Base-by-base conservation (phyloP, 768 basidiomycete species). In the Lanmaoa pseudosensibilis region DNA sequence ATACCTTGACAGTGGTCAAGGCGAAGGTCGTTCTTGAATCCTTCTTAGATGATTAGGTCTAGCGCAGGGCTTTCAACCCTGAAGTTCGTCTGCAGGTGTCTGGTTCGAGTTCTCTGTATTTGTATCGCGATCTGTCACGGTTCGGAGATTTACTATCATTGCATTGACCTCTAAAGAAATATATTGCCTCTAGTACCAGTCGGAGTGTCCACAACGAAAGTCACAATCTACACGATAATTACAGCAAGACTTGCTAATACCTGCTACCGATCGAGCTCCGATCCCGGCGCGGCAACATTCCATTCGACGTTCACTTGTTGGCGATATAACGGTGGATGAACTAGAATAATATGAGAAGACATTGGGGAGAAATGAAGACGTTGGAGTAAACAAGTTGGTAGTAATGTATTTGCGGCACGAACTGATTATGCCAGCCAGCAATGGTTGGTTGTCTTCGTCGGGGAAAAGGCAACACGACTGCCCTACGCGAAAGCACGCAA, bases 11-110 rank as follows among this genome's bases (percentile, higher is more conserved):
- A 13, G 50, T 54, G 33, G 5, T 48, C 30, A 62, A 57, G 45
- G 37, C 52, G 1, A 62, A 54, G 37, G 60, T 62, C 9, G n/a
- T 62, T 47, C 52, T 61, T 7, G 52, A 62, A 40, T 55, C 60
- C 23, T 56, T 60, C 23, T n/a, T 60, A 36, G 33, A 36, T 19
- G 21, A n/a, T 38, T 44, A 52, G 34, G 32, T 21, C 53, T 38
- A 30, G 15, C 13, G 4, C 13, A 15, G 25, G 52, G 13, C 9
- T 30, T 23, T 8, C 13, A 5, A 11, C 2, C 15, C 46, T 4
- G 19, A 18, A 15, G 21, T 54, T 52, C 18, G 6, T 40, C 34
- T 30, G 9, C 6, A 33, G n/a, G 3, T 52, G 15, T 18, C 38
- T 7, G 34, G n/a, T n/a, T 49, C 23, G 34, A 25, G 18, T 39